phyloP scores from a whole-genome alignment of 768 basidiomycete genomes.

The Leccinum aurantiacum region DNA sequence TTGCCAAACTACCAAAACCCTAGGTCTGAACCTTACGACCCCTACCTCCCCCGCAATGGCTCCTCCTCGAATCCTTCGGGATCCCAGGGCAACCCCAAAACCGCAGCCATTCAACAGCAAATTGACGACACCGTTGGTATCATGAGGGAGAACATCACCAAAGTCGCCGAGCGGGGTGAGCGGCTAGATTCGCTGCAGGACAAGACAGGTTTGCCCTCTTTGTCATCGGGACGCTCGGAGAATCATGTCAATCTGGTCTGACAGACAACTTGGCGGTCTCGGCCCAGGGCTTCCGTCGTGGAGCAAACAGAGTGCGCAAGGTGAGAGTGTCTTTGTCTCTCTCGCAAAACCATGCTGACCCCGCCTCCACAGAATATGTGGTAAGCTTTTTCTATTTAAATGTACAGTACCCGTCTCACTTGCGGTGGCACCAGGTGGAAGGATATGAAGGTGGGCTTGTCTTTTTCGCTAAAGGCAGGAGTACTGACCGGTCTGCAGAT shows the following conservation, averaged over 20 bases:
- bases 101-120: constrained; percentile 93
- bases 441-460: constrained; percentile 80
- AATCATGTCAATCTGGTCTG: neutral
- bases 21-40: constrained; percentile 99
- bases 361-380: constrained; percentile 77
- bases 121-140: constrained; percentile 97
- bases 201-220: constrained; percentile 83
- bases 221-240: neutral
- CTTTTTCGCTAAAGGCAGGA: constrained; percentile 2
- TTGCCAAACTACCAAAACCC: constrained; percentile 9
- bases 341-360: constrained; percentile 9
- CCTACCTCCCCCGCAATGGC: constrained; percentile 89
- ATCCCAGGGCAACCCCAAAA: constrained; percentile 67
- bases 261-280: constrained; percentile 95
- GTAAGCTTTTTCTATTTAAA: constrained; percentile 46
- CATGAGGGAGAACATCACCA: constrained; percentile 97
- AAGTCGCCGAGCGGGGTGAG: constrained; percentile 94
- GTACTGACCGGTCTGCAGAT: constrained; percentile 52
- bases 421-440: constrained; percentile 70
- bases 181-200: constrained; percentile 91
- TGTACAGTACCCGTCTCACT: constrained; percentile 7
- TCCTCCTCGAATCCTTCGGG: constrained; percentile 55
- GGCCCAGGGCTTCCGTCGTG: constrained; percentile 97
- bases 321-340: constrained; percentile 39
- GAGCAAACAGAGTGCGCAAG: constrained; percentile 97